Evolutionary conservation across 1,284 basidiomycete species (phyloP).

Genomic region (Microbotryomycetes sp.): DNA sequence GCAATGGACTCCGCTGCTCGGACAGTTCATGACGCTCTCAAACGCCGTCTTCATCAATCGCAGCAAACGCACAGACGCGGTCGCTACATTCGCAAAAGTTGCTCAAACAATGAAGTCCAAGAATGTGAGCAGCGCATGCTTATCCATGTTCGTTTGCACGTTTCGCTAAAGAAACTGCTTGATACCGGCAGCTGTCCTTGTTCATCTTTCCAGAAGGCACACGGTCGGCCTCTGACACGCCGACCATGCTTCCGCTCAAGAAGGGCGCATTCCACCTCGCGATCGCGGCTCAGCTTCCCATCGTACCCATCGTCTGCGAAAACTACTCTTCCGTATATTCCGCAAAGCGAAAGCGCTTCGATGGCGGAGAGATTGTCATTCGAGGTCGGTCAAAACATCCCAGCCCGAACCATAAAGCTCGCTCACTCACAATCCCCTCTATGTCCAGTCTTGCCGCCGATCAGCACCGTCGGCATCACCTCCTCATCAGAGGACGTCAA

Average conservation of each 20-base stretch:
- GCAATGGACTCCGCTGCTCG: slow-evolving; percentile 74
- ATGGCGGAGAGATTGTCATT: slow-evolving; percentile 67
- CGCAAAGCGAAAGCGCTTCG: slow-evolving; percentile 51
- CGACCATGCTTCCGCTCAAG: slow-evolving; percentile 79
- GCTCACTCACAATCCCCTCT: not conserved
- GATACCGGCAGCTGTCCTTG: slow-evolving; percentile 53
- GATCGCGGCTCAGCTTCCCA: slow-evolving; percentile 71
- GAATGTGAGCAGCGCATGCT: slow-evolving; percentile 36
- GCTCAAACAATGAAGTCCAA: slow-evolving; percentile 65
- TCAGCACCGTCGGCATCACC: slow-evolving; percentile 62
- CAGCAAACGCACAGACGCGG: slow-evolving; percentile 64
- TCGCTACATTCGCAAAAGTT: slow-evolving; percentile 68
- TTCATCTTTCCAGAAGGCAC: slow-evolving; percentile 95
- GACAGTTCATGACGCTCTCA: slow-evolving; percentile 78
- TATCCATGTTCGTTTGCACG: not conserved
- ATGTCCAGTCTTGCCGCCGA: slow-evolving; percentile 62
- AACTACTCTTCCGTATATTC: slow-evolving; percentile 48
- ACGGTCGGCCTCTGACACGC: slow-evolving; percentile 59
- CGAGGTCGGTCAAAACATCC: slow-evolving; percentile 54
- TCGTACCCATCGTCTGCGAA: slow-evolving; percentile 86
- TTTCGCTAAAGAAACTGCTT: not conserved
- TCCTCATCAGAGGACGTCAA: slow-evolving; percentile 52
- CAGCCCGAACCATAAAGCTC: slow-evolving; percentile 6
- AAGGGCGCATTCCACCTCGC: slow-evolving; percentile 98
- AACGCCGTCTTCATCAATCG: slow-evolving; percentile 94